Evolutionary conservation across 257 asterid genomes (phyloP).

Genomic region (Salvia splendens): DNA sequence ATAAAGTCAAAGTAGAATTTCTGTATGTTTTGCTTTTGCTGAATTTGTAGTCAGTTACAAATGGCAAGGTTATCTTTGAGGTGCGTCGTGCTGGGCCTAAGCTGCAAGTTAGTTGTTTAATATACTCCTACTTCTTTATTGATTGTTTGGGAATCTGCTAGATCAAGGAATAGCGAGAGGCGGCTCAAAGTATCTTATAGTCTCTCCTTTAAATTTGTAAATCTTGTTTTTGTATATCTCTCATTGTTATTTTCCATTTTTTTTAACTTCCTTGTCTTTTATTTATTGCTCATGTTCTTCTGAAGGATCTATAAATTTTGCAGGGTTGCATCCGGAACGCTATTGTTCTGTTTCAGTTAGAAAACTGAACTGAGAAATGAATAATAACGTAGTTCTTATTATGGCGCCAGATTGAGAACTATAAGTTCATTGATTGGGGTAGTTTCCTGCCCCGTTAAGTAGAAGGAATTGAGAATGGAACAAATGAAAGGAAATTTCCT

Average conservation of each 20-base stretch:
- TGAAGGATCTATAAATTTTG: conserved; percentile 30
- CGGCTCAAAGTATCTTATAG: conserved; percentile 4
- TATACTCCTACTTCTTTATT: not conserved
- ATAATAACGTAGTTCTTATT: conserved; percentile 38
- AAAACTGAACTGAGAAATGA: conserved; percentile 35
- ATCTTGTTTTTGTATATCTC: not conserved
- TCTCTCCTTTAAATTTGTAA: conserved; percentile 10
- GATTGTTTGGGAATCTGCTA: not conserved
- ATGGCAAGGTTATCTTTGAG: conserved; percentile 1
- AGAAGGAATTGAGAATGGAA: conserved; percentile 46
- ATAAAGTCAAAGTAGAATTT: not conserved
- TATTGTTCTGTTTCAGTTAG: conserved; percentile 26
- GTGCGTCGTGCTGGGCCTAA: conserved; percentile 3
- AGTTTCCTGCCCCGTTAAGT: conserved; percentile 24
- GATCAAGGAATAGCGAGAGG: not conserved
- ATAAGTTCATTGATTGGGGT: conserved; percentile 19
- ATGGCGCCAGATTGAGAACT: conserved; percentile 50
- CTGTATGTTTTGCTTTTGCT: not conserved
- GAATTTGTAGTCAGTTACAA: not conserved
- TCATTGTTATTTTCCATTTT: conserved; percentile 11
- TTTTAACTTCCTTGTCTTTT: not conserved
- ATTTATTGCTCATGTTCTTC: conserved; percentile 19
- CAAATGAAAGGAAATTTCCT: conserved; percentile 49
- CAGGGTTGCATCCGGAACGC: conserved; percentile 32
- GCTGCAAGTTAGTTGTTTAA: conserved; percentile 22